phyloP scores from a whole-genome alignment of 225 moss, liverwort and hornwort genomes.

The Antitrichia curtipendula region DNA sequence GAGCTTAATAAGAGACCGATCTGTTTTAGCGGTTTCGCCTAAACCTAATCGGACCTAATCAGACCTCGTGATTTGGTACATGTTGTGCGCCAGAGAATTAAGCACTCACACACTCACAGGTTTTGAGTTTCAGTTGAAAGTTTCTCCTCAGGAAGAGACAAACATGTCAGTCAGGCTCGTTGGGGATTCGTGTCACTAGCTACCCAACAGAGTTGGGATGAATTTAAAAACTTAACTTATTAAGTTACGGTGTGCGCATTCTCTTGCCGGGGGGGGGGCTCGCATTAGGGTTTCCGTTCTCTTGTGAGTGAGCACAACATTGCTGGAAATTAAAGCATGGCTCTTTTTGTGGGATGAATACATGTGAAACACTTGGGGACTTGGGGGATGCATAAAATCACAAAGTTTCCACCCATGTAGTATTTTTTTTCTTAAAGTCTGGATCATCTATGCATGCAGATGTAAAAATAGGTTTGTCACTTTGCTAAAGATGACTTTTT shows the following conservation, averaged over 20 bases:
- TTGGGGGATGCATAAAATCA: background rate
- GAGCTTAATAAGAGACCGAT: background rate
- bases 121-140: background rate
- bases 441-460: background rate
- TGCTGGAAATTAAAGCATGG: background rate
- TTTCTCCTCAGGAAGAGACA: background rate
- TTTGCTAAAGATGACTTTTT: background rate
- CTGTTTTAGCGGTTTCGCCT: background rate
- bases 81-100: slow-evolving; percentile 3
- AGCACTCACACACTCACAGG: background rate
- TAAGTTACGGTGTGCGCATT: no score
- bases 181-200: background rate
- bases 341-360: background rate
- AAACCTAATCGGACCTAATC: slow-evolving; percentile 10
- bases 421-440: no score
- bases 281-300: no score
- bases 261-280: no score
- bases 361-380: background rate
- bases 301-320: background rate
- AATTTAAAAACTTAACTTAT: background rate
- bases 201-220: background rate
- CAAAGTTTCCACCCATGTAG: background rate
- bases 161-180: background rate
- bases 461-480: background rate
- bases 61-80: slow-evolving; percentile 3